Percentiles rank a stretch among this genome's conserved stretches.
phyloP scores from a whole-genome alignment of 2,329 filamentous ascomycete genomes.

The Fusarium nelsonii region DNA sequence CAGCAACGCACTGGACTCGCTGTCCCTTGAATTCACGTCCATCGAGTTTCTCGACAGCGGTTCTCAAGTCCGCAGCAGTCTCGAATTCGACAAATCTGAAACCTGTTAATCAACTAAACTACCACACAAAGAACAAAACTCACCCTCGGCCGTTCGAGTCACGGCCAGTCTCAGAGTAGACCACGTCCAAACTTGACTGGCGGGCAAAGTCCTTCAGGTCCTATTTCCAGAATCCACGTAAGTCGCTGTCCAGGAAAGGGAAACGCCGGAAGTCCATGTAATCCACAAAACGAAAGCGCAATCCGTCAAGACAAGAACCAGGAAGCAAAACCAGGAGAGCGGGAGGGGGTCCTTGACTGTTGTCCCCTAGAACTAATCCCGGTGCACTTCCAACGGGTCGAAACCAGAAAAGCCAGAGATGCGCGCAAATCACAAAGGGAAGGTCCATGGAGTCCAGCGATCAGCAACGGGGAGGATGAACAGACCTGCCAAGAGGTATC shows the following conservation, averaged over 20 bases:
- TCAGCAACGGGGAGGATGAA: slow-evolving; percentile 72
- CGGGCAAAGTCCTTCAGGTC: slow-evolving; percentile 99
- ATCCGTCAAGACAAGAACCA: slow-evolving; percentile 56
- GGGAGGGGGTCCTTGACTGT: slow-evolving; percentile 47
- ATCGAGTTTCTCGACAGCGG: slow-evolving; percentile 95
- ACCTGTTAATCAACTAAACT: slow-evolving; percentile 22
- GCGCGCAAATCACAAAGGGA: slow-evolving; percentile 50
- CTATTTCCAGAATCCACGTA: slow-evolving; percentile 87
- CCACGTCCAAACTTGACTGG: slow-evolving; percentile 95
- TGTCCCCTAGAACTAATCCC: slow-evolving; percentile 47
- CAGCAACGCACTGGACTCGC: slow-evolving; percentile 85
- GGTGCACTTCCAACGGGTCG: slow-evolving; percentile 46
- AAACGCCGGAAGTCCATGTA: slow-evolving; percentile 51
- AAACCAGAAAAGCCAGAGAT: slow-evolving; percentile 50
- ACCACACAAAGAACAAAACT: slow-evolving; percentile 53
- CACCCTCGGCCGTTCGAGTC: slow-evolving; percentile 84
- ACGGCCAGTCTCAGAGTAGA: slow-evolving; percentile 86
- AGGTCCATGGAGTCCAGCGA: slow-evolving; percentile 59
- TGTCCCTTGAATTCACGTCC: slow-evolving; percentile 92
- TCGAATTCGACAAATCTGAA: slow-evolving; percentile 97
- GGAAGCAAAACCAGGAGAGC: slow-evolving; percentile 46
- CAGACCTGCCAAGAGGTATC: slow-evolving; percentile 99
- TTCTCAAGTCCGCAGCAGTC: slow-evolving; percentile 87
- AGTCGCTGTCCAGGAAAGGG: slow-evolving; percentile 73
- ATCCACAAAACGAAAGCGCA: slow-evolving; percentile 53